These are phyloP conservation scores for Pseudogymnoascus sp. DNA, from an alignment of 2,329 filamentous ascomycete species.

Conservation along the genomic window DNA sequence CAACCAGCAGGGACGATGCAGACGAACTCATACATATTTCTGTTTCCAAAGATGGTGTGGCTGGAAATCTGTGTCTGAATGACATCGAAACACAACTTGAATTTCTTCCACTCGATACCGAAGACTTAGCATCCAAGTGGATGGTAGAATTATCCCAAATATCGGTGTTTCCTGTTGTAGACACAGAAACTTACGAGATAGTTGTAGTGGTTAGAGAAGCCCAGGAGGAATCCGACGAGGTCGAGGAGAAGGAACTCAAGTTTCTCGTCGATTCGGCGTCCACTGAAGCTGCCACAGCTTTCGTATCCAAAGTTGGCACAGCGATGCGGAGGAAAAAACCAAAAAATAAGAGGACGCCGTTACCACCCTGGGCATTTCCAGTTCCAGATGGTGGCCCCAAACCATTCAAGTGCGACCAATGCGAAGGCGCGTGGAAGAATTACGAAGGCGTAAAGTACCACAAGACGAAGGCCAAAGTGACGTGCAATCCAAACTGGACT, in stretches of 20 bases:
- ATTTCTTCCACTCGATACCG: not conserved
- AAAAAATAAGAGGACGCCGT: constrained; percentile 14
- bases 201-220: not conserved
- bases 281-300: constrained; percentile 19
- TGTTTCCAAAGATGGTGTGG: not conserved
- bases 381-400: constrained; percentile 17
- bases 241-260: constrained; percentile 16
- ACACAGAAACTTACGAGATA: not conserved
- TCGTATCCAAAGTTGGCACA: constrained; percentile 25
- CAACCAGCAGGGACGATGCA: not conserved
- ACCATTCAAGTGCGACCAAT: constrained; percentile 26
- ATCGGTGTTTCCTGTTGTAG: not conserved
- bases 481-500: constrained; percentile 27
- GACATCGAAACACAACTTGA: not conserved
- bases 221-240: not conserved
- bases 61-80: constrained; percentile 9
- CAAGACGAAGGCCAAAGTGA: constrained; percentile 23
- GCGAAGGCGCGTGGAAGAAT: constrained; percentile 26
- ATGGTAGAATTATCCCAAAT: not conserved
- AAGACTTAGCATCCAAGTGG: constrained; percentile 1
- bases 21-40: not conserved
- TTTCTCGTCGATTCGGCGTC: constrained; percentile 22
- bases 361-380: constrained; percentile 5
- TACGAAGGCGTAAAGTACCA: constrained; percentile 29
- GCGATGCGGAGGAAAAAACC: constrained; percentile 13